Conservation (phyloP, 129 eudicot genomes). For the Tagetes erecta region DNA sequence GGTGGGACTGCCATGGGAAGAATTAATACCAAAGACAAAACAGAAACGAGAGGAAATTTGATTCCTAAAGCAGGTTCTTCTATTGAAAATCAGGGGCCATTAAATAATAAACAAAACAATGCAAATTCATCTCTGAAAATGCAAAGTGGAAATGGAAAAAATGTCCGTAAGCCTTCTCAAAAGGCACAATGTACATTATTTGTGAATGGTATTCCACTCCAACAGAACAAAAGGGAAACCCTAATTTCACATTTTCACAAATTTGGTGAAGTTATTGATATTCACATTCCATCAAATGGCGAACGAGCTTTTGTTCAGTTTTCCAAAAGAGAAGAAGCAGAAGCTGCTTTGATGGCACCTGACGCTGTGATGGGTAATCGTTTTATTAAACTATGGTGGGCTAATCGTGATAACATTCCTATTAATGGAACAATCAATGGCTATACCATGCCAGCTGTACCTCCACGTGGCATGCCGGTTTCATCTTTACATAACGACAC, state of each 20-base stretch:
- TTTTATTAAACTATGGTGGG: conserved; percentile 93
- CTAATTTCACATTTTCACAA: conserved; percentile 85
- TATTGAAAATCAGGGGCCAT: conserved; percentile 41
- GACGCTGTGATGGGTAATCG: conserved; percentile 99
- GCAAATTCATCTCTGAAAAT: conserved; percentile 39
- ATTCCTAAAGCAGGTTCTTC: conserved; percentile 41
- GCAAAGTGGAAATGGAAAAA: conserved; percentile 50
- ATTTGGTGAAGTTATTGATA: conserved; percentile 87
- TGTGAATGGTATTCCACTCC: conserved; percentile 76
- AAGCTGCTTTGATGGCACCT: conserved; percentile 84
- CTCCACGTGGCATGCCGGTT: conserved; percentile 38
- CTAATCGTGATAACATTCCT: conserved; percentile 78
- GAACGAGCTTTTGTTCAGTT: conserved; percentile 97
- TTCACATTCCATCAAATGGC: conserved; percentile 59
- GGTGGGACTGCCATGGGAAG: conserved; percentile 55
- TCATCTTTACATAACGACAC: conserved; percentile 42
- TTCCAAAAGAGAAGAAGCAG: conserved; percentile 95
- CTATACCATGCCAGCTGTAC: conserved; percentile 33
- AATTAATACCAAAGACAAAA: conserved; percentile 45
- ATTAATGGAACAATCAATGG: conserved; percentile 54
- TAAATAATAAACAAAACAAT: conserved; percentile 39
- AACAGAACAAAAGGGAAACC: conserved; percentile 70
- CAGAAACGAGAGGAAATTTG: conserved; percentile 45
- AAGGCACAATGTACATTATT: conserved; percentile 83
- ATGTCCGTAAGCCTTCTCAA: conserved; percentile 55